A percentile compares a stretch with the other conserved stretches of the same genome.
Evolutionary conservation across 345 rosid genomes (phyloP).

Genomic region (Reutealis trisperma): DNA sequence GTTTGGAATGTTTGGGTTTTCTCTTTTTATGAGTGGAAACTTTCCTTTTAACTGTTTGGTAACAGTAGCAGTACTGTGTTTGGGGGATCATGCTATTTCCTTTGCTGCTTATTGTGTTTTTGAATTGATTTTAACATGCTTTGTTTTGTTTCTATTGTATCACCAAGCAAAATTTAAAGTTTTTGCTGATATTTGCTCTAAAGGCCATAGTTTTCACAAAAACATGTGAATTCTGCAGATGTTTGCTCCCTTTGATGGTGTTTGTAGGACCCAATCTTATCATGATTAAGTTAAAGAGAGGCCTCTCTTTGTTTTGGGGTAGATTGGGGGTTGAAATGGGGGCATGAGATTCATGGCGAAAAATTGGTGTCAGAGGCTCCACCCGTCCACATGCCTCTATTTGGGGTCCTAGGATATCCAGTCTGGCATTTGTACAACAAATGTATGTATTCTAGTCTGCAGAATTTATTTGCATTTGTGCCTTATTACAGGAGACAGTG

Average conservation of each 20-base stretch:
- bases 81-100: too few relatives aligned
- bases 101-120: too few relatives aligned
- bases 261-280: conserved; percentile 27
- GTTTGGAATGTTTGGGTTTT: conserved; percentile 35
- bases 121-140: too few relatives aligned
- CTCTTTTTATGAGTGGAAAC: conserved; percentile 35
- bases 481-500: conserved; percentile 13
- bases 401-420: conserved; percentile 40
- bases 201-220: conserved; percentile 15
- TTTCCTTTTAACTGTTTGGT: conserved; percentile 21
- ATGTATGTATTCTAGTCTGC: conserved; percentile 18
- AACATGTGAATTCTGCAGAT: conserved; percentile 32
- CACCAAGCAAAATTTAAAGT: neutral
- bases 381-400: conserved; percentile 44
- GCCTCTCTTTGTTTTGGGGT: conserved; percentile 25
- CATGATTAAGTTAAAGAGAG: conserved; percentile 22
- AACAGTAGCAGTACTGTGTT: too few relatives aligned
- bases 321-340: neutral
- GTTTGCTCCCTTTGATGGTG: conserved; percentile 19
- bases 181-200: too few relatives aligned
- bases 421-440: conserved; percentile 35
- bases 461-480: conserved; percentile 12
- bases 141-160: conserved; percentile 19
- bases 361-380: conserved; percentile 45
- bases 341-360: conserved; percentile 24